Percentiles rank a stretch among this genome's conserved stretches.
phyloP scores from a whole-genome alignment of 441 rosid species.

The Adansonia rubrostipa region DNA sequence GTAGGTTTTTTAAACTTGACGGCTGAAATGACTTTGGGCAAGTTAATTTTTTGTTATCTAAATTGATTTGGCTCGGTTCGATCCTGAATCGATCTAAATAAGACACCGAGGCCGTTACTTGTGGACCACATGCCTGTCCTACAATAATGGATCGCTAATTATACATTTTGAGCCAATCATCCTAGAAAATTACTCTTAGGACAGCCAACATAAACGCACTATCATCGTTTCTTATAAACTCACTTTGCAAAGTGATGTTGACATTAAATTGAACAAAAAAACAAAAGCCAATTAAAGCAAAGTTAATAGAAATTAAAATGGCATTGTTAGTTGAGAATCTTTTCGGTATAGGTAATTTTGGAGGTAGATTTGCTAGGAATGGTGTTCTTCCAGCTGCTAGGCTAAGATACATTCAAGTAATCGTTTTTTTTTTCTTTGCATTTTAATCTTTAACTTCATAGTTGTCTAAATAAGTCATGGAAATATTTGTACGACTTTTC shows the following conservation, averaged over 20 bases:
- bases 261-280: background rate
- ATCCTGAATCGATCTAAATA: too few species aligned
- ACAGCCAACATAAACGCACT: background rate
- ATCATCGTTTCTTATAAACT: background rate
- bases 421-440: background rate
- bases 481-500: background rate
- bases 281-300: background rate
- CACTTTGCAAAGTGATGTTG: background rate
- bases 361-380: background rate
- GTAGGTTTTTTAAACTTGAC: too few species aligned
- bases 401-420: slow-evolving; percentile 20
- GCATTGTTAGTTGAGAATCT: background rate
- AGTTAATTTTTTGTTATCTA: too few species aligned
- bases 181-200: background rate
- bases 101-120: background rate
- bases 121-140: background rate
- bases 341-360: background rate
- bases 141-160: slow-evolving; percentile 7
- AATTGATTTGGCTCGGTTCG: too few species aligned
- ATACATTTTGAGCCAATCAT: background rate
- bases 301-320: slow-evolving; percentile 3
- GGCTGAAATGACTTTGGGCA: too few species aligned
- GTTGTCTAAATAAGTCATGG: background rate
- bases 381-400: background rate
- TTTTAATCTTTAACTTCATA: background rate